Evolutionary conservation across 768 basidiomycete genomes (phyloP).

Genomic region (Candolleomyces eurysporus): DNA sequence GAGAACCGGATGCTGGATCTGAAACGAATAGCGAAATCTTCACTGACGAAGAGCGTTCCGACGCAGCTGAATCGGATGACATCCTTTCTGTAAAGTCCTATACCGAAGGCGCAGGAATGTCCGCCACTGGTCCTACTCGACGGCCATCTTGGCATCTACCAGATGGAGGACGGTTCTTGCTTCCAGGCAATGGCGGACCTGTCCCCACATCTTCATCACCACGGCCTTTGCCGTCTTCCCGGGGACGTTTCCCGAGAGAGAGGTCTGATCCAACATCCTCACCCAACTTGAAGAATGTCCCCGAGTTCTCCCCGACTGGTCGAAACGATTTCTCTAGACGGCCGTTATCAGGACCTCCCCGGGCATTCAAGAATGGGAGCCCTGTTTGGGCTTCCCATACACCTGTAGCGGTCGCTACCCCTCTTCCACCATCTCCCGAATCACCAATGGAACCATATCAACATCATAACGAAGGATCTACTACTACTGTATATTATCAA

Average conservation of each 20-base stretch:
- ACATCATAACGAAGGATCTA: slow-evolving; percentile 31
- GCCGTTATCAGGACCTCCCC: slow-evolving; percentile 40
- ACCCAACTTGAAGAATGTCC: slow-evolving; percentile 20
- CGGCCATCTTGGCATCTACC: slow-evolving; percentile 50
- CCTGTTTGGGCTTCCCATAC: slow-evolving; percentile 39
- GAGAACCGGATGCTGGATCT: slow-evolving; percentile 52
- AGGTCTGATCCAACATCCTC: slow-evolving; percentile 17
- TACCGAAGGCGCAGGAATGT: slow-evolving; percentile 45
- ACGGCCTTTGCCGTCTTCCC: slow-evolving; percentile 16
- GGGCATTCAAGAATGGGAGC: slow-evolving; percentile 35
- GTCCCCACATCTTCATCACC: slow-evolving; percentile 14
- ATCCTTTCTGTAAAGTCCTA: slow-evolving; percentile 66
- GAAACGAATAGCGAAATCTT: slow-evolving; percentile 64
- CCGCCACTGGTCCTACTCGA: slow-evolving; percentile 30
- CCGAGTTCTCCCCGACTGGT: slow-evolving; percentile 25
- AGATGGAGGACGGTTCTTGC: slow-evolving; percentile 20
- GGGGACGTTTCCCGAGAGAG: slow-evolving; percentile 28
- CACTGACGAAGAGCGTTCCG: slow-evolving; percentile 69
- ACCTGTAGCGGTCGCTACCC: slow-evolving; percentile 30
- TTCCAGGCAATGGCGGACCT: slow-evolving; percentile 8
- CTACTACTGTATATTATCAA: slow-evolving; percentile 69
- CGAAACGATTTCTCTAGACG: slow-evolving; percentile 40
- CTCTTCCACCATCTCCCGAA: slow-evolving; percentile 51
- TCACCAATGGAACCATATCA: slow-evolving; percentile 33
- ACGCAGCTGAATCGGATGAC: slow-evolving; percentile 64